phyloP scores from a whole-genome alignment of 176 grass and related monocot genomes.

The Aegilops sharonensis region DNA sequence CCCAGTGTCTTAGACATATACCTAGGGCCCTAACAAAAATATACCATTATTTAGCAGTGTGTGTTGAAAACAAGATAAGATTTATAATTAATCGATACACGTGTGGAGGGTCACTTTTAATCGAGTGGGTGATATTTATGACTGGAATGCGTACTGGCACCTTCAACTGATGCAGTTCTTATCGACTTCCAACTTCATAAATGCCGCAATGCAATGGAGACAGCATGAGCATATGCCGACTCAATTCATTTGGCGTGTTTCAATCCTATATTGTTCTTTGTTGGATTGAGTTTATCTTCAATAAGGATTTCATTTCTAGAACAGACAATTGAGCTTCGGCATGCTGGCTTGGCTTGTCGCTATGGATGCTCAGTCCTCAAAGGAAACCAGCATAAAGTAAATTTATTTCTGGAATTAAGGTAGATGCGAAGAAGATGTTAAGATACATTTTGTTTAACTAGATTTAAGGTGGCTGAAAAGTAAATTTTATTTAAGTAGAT shows the following conservation, averaged over 20 bases:
- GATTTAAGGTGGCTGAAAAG: not conserved
- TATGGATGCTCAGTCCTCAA: not conserved
- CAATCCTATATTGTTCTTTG: not conserved
- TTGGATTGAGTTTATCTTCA: not conserved
- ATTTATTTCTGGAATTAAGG: not conserved
- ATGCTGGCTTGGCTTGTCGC: not conserved
- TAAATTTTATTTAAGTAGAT: slow-evolving; percentile 2
- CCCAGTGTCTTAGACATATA: not conserved
- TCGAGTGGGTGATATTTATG: not conserved
- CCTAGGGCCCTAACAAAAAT: not conserved
- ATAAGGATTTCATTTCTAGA: slow-evolving; percentile 8
- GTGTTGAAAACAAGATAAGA: not conserved
- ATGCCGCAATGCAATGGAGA: not conserved
- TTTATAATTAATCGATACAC: not conserved
- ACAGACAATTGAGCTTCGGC: not conserved
- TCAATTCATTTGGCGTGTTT: not conserved
- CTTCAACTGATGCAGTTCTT: not conserved
- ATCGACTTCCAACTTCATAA: not conserved
- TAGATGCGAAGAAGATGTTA: not conserved
- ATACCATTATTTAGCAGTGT: not conserved
- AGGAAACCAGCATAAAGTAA: not conserved
- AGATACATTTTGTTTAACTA: not conserved
- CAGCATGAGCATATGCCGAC: not conserved
- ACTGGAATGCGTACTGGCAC: not conserved
- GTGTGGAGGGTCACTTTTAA: too few relatives aligned